A percentile compares a stretch with the other conserved stretches of the same genome.
phyloP scores from a whole-genome alignment of 305 asterid species.

The Fraxinus sp. region DNA sequence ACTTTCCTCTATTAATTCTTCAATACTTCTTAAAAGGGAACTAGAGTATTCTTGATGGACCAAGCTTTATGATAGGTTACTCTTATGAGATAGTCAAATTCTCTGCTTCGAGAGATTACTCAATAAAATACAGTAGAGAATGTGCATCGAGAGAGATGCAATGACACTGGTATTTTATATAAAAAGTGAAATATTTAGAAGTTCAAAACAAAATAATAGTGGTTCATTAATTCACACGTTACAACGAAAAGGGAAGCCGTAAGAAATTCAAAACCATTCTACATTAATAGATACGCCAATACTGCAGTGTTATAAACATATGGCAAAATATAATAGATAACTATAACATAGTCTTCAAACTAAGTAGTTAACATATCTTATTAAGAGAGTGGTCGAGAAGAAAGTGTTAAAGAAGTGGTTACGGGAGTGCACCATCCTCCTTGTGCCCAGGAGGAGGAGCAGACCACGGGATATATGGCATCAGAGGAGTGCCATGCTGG shows the following conservation, averaged over 20 bases:
- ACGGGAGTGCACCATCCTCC: conserved; percentile 21
- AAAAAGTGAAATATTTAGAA: neutral
- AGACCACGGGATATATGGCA: conserved; percentile 49
- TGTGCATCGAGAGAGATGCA: neutral
- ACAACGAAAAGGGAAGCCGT: neutral
- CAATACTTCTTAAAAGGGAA: neutral
- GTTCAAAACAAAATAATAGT: neutral
- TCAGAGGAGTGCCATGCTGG: conserved; percentile 52
- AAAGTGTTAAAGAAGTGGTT: neutral
- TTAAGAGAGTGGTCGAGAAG: neutral
- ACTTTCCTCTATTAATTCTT: neutral
- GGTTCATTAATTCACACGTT: neutral
- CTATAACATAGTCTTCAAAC: too few relatives aligned
- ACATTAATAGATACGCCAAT: too few relatives aligned
- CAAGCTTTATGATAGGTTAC: neutral
- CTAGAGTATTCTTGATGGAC: neutral
- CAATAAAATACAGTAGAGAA: neutral
- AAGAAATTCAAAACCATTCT: too few relatives aligned
- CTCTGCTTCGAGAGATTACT: neutral
- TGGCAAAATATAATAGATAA: too few relatives aligned
- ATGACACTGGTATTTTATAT: too few relatives aligned
- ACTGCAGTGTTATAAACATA: too few relatives aligned
- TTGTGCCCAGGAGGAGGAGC: conserved; percentile 36
- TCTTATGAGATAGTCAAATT: neutral
- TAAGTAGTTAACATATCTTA: conserved; percentile 6